Base-by-base conservation (phyloP, 345 rosid genomes). In the Limnanthes douglasii region DNA sequence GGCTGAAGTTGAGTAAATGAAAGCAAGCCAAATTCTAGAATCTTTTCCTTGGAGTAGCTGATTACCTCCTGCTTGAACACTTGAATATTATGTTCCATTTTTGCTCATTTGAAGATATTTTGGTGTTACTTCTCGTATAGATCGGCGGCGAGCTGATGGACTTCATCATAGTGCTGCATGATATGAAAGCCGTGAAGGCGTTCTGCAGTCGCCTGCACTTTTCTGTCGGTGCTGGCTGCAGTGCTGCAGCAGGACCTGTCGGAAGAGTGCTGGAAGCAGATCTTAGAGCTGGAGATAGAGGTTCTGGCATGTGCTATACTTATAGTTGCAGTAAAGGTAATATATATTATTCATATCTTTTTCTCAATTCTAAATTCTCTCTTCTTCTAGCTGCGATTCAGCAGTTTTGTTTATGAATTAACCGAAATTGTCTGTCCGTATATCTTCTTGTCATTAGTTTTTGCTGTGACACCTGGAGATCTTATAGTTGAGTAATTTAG, bases 241-340 rank as follows among this genome's bases (percentile, higher is more conserved):
- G 99, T 41, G 94, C 88, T 43, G 99, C 94, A 1, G 93, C 93
- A 27, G 99, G 99, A 31, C 99, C 99, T 27, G 51, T 92, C 11
- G 96, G 99, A 48, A 81, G 99, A 66, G 99, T 85, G 31, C 28
- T 78, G 47, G 99, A 92, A 60, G 96, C 96, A 35, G 99, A 85
- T 66, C 65, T 85, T 39, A 73, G 90, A 13, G 99, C 92, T 61
- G 95, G 95, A 11, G 86, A 85, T 33, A 69, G 75, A 58, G 95
- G 94, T 38, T 90, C 80, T 20, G 94, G 94, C 49, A 51, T 77
- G 63, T 84, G 98, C 54, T 80, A 84, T 56, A 90, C 98, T 23
- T 90, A 90, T 69, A 90, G 95, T 54, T 77, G 94, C 34, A 78
- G 93, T 64, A 92, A 92, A 78, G 99, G 96, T 83, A 65, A 8